Conservation (phyloP, 495 filamentous ascomycete species). For the Opeltia flavorubescens region DNA sequence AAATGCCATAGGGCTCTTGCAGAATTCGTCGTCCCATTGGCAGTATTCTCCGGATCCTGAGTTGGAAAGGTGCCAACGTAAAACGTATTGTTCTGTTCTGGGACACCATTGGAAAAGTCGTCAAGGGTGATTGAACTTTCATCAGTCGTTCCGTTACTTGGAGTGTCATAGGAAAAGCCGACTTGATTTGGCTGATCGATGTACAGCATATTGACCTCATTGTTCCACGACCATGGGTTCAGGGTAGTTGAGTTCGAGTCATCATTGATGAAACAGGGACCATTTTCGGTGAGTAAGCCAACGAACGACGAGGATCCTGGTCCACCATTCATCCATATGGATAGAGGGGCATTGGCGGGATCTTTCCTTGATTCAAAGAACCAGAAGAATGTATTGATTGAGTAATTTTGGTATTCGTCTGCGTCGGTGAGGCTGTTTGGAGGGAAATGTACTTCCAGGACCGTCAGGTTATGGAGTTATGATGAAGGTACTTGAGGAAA, state of each 20-base stretch:
- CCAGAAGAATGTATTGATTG: slow-evolving; percentile 37
- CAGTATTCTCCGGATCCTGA: slow-evolving; percentile 27
- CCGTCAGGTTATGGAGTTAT: no score
- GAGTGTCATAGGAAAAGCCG: slow-evolving; percentile 43
- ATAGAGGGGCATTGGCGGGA: slow-evolving; percentile 34
- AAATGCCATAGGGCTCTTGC: slow-evolving; percentile 44
- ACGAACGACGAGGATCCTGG: slow-evolving; percentile 47
- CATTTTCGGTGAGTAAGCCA: slow-evolving; percentile 49
- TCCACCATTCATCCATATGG: slow-evolving; percentile 43
- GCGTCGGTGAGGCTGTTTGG: slow-evolving; percentile 24
- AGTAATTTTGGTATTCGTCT: slow-evolving; percentile 21
- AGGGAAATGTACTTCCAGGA: slow-evolving; percentile 26
- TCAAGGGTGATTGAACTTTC: slow-evolving; percentile 26
- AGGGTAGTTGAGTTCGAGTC: slow-evolving; percentile 34
- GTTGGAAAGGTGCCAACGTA: slow-evolving; percentile 47
- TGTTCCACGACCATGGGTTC: slow-evolving; percentile 35
- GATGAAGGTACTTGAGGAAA: background rate
- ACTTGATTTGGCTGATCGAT: slow-evolving; percentile 50
- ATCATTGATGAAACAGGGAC: slow-evolving; percentile 42
- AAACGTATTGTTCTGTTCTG: slow-evolving; percentile 44
- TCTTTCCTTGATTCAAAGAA: slow-evolving; percentile 36
- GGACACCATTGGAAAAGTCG: slow-evolving; percentile 25
- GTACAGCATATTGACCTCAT: slow-evolving; percentile 30
- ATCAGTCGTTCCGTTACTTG: slow-evolving; percentile 29
- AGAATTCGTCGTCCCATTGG: slow-evolving; percentile 38